Conservation (phyloP, 1,284 basidiomycete species). For the Xerocomus cyaneibrunnescens region DNA sequence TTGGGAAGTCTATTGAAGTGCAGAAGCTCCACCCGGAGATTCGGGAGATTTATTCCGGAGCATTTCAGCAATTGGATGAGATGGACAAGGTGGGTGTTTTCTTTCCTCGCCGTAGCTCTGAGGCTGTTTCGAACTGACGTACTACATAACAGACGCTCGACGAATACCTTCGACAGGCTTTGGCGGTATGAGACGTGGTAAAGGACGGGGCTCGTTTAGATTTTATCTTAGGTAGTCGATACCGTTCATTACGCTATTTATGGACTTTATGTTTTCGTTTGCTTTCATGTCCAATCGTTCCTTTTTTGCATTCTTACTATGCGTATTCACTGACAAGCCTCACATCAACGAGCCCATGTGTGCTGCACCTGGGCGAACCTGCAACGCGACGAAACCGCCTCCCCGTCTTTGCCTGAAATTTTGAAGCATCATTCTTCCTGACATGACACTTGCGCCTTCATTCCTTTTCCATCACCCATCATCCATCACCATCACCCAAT, state of each 20-base stretch:
- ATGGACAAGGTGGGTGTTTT: conserved; percentile 61
- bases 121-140: background rate
- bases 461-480: too few species aligned
- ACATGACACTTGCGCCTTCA: too few species aligned
- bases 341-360: too few species aligned
- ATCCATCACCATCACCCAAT: too few species aligned
- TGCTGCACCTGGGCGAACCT: too few species aligned
- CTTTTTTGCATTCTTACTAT: background rate
- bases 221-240: background rate
- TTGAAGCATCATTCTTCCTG: too few species aligned
- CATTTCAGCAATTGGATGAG: conserved; percentile 75
- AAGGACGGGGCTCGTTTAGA: background rate
- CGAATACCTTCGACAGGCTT: conserved; percentile 35
- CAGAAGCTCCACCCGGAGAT: conserved; percentile 70
- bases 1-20: conserved; percentile 64
- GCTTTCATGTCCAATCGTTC: conserved; percentile 7
- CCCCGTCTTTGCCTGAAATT: background rate
- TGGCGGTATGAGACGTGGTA: conserved; percentile 17
- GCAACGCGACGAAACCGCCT: too few species aligned
- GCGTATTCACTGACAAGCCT: background rate
- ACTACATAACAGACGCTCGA: conserved; percentile 30
- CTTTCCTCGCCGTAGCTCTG: background rate
- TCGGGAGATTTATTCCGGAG: conserved; percentile 65
- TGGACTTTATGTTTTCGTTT: conserved; percentile 9
- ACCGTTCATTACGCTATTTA: conserved; percentile 23